Percentiles rank a stretch among this genome's conserved stretches.
phyloP scores from a whole-genome alignment of 148 eudicot species.

The Rhododendron vialii region DNA sequence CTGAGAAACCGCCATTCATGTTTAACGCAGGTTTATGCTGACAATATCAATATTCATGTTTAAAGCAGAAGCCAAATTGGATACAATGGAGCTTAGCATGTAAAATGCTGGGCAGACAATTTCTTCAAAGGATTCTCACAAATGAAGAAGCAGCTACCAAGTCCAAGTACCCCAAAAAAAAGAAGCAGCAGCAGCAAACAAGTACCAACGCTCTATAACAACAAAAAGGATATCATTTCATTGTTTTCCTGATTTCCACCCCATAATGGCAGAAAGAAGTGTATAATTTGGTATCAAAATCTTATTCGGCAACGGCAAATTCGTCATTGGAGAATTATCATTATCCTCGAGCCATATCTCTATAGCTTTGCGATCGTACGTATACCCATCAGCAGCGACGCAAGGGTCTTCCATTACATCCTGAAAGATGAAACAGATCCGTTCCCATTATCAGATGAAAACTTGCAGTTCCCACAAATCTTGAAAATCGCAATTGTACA shows the following conservation, averaged over 20 bases:
- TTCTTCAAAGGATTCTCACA: not conserved
- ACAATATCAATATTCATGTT: not conserved
- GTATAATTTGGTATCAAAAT: slow-evolving; percentile 59
- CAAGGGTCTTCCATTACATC: slow-evolving; percentile 82
- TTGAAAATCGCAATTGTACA: not conserved
- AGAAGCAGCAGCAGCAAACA: not conserved
- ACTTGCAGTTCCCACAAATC: not conserved
- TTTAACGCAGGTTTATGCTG: not conserved
- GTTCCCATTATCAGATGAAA: not conserved
- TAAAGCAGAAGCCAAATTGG: not conserved
- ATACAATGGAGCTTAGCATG: not conserved
- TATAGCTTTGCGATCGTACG: slow-evolving; percentile 78
- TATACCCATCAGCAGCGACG: slow-evolving; percentile 89
- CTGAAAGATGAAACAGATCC: slow-evolving; percentile 28
- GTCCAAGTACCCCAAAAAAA: too few relatives aligned
- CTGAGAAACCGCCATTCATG: too few relatives aligned
- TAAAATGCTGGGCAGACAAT: not conserved
- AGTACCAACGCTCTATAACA: not conserved
- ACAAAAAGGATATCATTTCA: not conserved
- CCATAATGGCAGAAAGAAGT: slow-evolving; percentile 64
- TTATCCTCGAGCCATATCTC: slow-evolving; percentile 65
- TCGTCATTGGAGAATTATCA: slow-evolving; percentile 72
- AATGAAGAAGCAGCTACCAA: not conserved
- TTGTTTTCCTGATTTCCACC: slow-evolving; percentile 43
- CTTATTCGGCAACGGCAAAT: slow-evolving; percentile 52